Conservation (phyloP, 164 flowering plant genomes). For the Piper betle region DNA sequence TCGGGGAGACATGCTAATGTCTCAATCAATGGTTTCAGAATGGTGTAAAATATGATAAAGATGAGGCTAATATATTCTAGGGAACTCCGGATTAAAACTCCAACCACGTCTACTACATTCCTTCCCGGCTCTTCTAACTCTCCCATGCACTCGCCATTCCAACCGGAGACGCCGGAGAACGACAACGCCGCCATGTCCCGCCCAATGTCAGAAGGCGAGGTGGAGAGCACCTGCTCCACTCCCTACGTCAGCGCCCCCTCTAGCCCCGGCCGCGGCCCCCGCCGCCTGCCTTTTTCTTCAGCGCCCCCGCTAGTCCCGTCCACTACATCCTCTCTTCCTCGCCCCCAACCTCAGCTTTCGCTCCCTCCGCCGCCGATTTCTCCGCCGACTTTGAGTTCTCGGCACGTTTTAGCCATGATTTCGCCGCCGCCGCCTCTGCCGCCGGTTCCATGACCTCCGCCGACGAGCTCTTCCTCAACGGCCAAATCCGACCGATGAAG, state of each 20-base stretch:
- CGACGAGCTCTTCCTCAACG: constrained; percentile 64
- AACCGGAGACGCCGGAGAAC: too few relatives aligned
- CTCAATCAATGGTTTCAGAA: too few relatives aligned
- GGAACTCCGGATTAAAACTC: too few relatives aligned
- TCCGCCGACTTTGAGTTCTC: constrained; percentile 50
- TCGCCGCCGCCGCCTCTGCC: constrained; percentile 7
- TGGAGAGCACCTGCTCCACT: constrained; percentile 56
- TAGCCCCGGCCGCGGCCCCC: constrained; percentile 33
- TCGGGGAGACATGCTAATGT: too few relatives aligned
- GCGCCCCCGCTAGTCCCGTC: constrained; percentile 68
- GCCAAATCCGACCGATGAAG: constrained; percentile 73
- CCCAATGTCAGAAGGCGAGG: too few relatives aligned
- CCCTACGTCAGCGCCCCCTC: constrained; percentile 69
- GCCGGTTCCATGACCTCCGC: constrained; percentile 53
- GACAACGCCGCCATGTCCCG: too few relatives aligned
- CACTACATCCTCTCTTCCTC: constrained; percentile 24
- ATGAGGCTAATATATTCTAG: too few relatives aligned
- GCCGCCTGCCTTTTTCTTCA: constrained; percentile 35
- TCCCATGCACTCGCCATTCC: too few relatives aligned
- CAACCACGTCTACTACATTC: too few relatives aligned
- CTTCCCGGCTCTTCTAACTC: too few relatives aligned
- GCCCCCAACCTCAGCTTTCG: neutral
- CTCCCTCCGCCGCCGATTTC: constrained; percentile 3
- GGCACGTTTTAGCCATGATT: constrained; percentile 23
- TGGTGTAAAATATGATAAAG: too few relatives aligned